Base-by-base conservation (phyloP, 306 rosid species). In the Fagus sylvatica region DNA sequence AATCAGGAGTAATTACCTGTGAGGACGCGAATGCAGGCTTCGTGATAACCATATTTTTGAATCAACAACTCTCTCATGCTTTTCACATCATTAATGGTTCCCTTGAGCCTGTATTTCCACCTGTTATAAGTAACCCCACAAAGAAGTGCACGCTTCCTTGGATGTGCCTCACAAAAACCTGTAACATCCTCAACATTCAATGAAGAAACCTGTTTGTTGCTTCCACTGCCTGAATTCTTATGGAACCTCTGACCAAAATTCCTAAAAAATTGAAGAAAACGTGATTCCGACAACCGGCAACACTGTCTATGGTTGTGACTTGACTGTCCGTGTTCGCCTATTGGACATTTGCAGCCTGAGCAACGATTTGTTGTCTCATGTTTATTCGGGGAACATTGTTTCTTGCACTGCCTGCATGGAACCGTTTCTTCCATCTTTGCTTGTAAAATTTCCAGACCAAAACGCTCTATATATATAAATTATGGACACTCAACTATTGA, bases 141-240 rank as follows among this genome's bases (percentile, higher is more conserved):
- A 12, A 92, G 94, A 87, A 94, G 85, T 1, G 97, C 97, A 0
- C 97, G 88, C 83, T 88, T 94, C 36, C 67, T 80, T 57, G 11
- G 51, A 83, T 75, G 13, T 7, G 3, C 17, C 49, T 17, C 6
- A 40, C 78, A 61, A 53, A 43, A 43, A 43, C 74, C 16, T 39
- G 60, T 2, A 13, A 43, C 10, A 51, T 74, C 11, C 12, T 34
- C 41, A 6, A 32, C 6, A 68, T 69, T 46, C 41, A 62, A 36
- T 46, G 79, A 37, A 70, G 30, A 30, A 28, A 8, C 71, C 28
- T 22, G 61, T 75, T 73, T 73, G 66, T 34, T 46, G 2, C 48
- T 39, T 4, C 7, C 7, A 7, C 71, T 37, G 13, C 13, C 7
- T 17, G 32, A 15, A 36, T 36, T 34, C 40, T 33, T 61, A n/a